A percentile compares a stretch with the other conserved stretches of the same genome.
Conservation (phyloP, 495 filamentous ascomycete species). For the Podospora conica region DNA sequence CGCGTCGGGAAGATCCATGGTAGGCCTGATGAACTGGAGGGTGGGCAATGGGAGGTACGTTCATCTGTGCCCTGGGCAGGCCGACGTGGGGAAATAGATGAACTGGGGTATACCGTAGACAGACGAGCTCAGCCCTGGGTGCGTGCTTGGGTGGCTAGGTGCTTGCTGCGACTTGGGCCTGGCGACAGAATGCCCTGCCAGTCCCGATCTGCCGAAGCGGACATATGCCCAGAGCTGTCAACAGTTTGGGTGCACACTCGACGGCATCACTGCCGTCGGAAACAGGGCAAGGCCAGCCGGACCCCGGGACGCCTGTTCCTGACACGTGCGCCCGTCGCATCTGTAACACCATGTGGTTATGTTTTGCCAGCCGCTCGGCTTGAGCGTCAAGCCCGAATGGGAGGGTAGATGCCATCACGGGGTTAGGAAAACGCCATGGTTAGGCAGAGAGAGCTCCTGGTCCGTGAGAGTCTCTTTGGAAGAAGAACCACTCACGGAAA, state of each 20-base stretch:
- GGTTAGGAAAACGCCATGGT: neutral
- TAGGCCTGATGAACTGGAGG: conserved; percentile 31
- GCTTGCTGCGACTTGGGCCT: neutral
- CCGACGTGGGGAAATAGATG: conserved; percentile 25
- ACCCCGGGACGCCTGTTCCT: neutral
- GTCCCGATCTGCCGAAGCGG: conserved; percentile 21
- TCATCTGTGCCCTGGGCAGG: conserved; percentile 37
- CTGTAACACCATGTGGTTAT: neutral
- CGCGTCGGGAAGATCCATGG: conserved; percentile 18
- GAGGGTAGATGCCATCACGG: neutral
- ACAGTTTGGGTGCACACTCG: neutral
- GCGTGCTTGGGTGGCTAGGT: neutral
- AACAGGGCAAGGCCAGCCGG: conserved; percentile 1
- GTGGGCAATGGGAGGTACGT: conserved; percentile 44
- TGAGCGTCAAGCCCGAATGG: neutral
- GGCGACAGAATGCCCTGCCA: neutral
- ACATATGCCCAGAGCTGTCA: neutral
- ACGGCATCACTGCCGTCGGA: conserved; percentile 2
- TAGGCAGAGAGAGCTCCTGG: neutral
- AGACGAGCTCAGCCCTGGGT: conserved; percentile 1
- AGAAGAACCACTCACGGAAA: neutral
- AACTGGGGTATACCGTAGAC: neutral
- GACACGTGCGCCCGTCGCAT: neutral
- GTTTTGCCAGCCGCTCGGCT: neutral
- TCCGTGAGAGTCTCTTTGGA: neutral